Percentiles rank a stretch among this genome's conserved stretches.
Conservation (phyloP, 108 stramenopile species). For the Asterionellopsis glacialis region DNA sequence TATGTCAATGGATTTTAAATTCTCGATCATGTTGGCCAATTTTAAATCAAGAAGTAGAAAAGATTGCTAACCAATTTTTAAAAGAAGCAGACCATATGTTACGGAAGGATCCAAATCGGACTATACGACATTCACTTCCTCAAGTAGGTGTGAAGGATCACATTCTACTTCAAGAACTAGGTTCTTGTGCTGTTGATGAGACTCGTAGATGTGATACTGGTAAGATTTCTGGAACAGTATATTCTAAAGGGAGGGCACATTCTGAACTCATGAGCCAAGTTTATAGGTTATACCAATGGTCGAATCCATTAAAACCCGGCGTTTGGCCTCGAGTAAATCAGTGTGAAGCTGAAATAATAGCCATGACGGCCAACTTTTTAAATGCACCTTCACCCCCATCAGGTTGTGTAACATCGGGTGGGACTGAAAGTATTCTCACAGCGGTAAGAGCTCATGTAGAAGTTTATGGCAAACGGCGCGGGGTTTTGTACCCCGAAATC, state of each 20-base stretch:
- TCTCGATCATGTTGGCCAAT: too few relatives aligned
- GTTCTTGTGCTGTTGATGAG: too few relatives aligned
- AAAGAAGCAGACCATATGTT: too few relatives aligned
- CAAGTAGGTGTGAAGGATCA: too few relatives aligned
- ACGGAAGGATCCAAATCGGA: too few relatives aligned
- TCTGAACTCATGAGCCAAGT: constrained; percentile 32
- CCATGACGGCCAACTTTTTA: constrained; percentile 55
- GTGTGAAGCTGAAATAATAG: constrained; percentile 77
- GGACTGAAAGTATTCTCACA: constrained; percentile 85
- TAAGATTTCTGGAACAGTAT: constrained; percentile 83
- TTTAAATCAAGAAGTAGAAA: too few relatives aligned
- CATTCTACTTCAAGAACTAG: too few relatives aligned
- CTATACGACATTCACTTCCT: too few relatives aligned
- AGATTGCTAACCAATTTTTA: too few relatives aligned
- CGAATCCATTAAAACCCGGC: constrained; percentile 88
- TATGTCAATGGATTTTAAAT: too few relatives aligned
- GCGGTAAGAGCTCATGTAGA: constrained; percentile 75
- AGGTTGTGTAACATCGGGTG: constrained; percentile 69
- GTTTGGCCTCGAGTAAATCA: constrained; percentile 82
- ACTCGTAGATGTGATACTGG: constrained; percentile 20
- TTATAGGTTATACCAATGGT: constrained; percentile 47
- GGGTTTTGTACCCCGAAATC: constrained; percentile 67
- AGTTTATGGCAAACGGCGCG: constrained; percentile 35
- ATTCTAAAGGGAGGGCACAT: constrained; percentile 40
- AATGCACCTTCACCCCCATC: constrained; percentile 22